Evolutionary conservation across 23 red algal species (phyloP).

Genomic region (Gracilaria gracilis): DNA sequence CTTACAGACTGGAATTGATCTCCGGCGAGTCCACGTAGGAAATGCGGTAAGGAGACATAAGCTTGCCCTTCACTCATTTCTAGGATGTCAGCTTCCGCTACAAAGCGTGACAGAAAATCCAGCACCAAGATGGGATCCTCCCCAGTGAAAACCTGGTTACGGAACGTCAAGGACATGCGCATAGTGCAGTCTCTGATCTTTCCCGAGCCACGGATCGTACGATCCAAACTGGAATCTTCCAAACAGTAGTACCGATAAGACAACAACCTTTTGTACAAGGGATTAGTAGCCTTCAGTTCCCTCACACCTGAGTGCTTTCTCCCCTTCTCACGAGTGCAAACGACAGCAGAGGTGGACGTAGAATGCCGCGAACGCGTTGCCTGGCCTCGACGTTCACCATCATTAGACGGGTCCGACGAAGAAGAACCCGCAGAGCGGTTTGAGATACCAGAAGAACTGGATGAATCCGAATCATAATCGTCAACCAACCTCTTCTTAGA

Average conservation of each 20-base stretch:
- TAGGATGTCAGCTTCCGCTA: conserved; percentile 18
- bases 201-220: background rate
- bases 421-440: background rate
- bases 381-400: background rate
- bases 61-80: conserved; percentile 15
- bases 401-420: background rate
- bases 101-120: conserved; percentile 37
- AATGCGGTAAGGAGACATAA: background rate
- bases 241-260: conserved; percentile 23
- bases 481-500: background rate
- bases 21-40: background rate
- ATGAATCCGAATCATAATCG: background rate
- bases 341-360: too few relatives aligned
- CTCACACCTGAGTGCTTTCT: background rate
- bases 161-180: background rate
- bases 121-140: conserved; percentile 11
- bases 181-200: background rate
- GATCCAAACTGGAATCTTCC: conserved; percentile 6
- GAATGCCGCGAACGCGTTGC: too few relatives aligned
- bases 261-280: background rate
- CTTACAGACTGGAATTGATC: too few relatives aligned
- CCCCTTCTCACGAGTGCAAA: background rate
- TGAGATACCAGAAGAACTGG: background rate
- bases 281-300: background rate
- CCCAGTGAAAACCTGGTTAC: background rate